These are phyloP conservation scores for Lodderomyces beijingensis DNA, from an alignment of 1,139 yeast genomes.

Conservation along the genomic window DNA sequence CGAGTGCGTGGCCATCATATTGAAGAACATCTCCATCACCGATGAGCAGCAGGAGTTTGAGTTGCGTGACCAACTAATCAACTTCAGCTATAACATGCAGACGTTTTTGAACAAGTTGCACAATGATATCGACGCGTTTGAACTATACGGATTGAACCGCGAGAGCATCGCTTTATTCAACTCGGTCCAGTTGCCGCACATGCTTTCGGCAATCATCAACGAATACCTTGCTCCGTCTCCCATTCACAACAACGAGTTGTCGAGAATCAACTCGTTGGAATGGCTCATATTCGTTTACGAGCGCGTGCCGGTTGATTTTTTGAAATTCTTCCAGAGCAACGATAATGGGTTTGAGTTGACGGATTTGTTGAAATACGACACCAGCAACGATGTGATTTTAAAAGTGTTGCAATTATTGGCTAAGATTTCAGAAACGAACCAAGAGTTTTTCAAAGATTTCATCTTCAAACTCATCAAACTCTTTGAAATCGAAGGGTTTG, in stretches of 20 bases:
- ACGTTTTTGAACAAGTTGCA: conserved; percentile 22
- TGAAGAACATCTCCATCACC: conserved; percentile 35
- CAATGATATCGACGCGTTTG: conserved; percentile 8
- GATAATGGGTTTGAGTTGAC: conserved; percentile 60
- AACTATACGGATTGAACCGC: conserved; percentile 30
- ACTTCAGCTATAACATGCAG: conserved; percentile 34
- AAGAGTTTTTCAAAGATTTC: conserved; percentile 71
- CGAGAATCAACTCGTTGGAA: conserved; percentile 80
- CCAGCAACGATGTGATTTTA: conserved; percentile 80
- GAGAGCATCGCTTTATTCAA: conserved; percentile 41
- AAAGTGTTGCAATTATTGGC: conserved; percentile 75
- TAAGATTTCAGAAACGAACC: conserved; percentile 77
- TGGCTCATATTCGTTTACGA: conserved; percentile 86
- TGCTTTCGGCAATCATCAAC: conserved; percentile 31
- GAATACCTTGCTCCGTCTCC: conserved; percentile 31
- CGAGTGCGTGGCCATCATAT: conserved; percentile 35
- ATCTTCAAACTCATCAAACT: conserved; percentile 66
- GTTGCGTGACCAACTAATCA: conserved; percentile 33
- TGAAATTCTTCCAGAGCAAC: conserved; percentile 35
- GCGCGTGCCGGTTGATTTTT: conserved; percentile 60
- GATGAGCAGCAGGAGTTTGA: conserved; percentile 39
- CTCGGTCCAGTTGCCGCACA: conserved; percentile 33
- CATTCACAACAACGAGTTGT: conserved; percentile 52
- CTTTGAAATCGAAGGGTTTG: conserved; percentile 47
- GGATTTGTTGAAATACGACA: conserved; percentile 77